phyloP scores from a whole-genome alignment of 306 rosid genomes.

The Castanea crenata region DNA sequence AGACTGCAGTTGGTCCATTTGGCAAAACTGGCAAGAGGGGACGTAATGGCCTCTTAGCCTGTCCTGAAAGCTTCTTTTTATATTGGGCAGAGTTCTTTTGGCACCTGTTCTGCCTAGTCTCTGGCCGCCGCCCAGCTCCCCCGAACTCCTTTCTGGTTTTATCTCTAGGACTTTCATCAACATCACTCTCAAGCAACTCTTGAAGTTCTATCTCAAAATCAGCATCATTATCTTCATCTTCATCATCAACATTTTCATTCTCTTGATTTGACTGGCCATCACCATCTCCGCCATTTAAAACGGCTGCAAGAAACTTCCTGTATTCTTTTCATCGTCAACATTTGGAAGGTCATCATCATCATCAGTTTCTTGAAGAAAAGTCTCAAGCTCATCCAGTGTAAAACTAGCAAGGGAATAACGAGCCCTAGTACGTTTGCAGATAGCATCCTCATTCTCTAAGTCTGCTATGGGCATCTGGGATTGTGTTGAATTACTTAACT shows the following conservation, averaged over 20 bases:
- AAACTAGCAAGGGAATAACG: constrained; percentile 89
- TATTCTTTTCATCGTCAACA: constrained; percentile 91
- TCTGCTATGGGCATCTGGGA: constrained; percentile 35
- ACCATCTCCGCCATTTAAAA: constrained; percentile 67
- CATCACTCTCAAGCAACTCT: constrained; percentile 90
- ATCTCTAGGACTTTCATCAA: constrained; percentile 49
- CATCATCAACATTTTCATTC: constrained; percentile 74
- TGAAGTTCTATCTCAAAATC: constrained; percentile 98
- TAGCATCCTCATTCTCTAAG: constrained; percentile 70
- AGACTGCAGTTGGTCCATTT: constrained; percentile 43
- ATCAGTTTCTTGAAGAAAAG: constrained; percentile 94
- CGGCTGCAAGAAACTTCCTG: constrained; percentile 84
- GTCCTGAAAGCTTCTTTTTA: constrained; percentile 53
- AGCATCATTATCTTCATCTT: constrained; percentile 91
- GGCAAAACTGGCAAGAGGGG: constrained; percentile 79
- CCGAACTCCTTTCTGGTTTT: constrained; percentile 37
- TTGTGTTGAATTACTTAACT: constrained; percentile 30
- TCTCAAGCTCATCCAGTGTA: constrained; percentile 93
- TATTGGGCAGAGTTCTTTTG: constrained; percentile 46
- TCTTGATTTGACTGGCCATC: constrained; percentile 48
- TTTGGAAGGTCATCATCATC: constrained; percentile 94
- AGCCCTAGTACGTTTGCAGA: constrained; percentile 94
- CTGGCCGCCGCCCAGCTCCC: constrained; percentile 73
- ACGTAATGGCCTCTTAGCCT: constrained; percentile 69
- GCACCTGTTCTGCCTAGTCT: constrained; percentile 82